Percentiles rank a stretch among this genome's conserved stretches.
phyloP scores from a whole-genome alignment of 805 yeast species.

The Kuraishia cidri region DNA sequence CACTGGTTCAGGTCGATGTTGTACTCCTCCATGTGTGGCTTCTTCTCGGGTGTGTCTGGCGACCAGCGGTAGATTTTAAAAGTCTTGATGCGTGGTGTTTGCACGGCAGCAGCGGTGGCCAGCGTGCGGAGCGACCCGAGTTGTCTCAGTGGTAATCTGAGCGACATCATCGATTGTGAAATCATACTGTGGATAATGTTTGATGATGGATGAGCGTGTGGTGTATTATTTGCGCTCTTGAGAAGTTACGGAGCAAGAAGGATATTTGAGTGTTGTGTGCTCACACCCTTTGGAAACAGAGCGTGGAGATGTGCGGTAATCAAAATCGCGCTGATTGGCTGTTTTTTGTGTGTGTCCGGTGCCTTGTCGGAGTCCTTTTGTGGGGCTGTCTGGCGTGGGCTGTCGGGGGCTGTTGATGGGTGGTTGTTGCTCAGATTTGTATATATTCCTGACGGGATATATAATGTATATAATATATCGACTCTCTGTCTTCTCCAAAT shows the following conservation, averaged over 20 bases:
- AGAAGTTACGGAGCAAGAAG: not conserved
- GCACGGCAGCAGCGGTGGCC: conserved; percentile 1
- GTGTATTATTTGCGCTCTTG: not conserved
- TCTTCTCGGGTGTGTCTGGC: conserved; percentile 90
- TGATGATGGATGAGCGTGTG: not conserved
- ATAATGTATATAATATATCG: no score
- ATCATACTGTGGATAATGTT: no score
- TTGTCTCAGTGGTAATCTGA: not conserved
- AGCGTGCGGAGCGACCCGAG: not conserved
- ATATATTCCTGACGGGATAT: no score
- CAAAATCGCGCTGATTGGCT: conserved; percentile 1
- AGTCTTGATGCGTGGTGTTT: conserved; percentile 52
- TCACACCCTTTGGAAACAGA: not conserved
- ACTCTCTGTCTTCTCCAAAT: no score
- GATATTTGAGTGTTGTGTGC: no score
- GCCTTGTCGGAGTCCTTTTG: no score
- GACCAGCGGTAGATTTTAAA: conserved; percentile 97
- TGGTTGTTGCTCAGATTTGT: no score
- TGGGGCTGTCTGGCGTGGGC: no score
- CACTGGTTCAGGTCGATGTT: conserved; percentile 81
- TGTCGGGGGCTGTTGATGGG: no score
- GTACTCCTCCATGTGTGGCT: conserved; percentile 81
- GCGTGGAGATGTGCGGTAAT: not conserved
- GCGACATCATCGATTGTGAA: not conserved
- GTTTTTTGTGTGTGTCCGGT: no score